Percentiles rank a stretch among this genome's conserved stretches.
Evolutionary conservation across 495 filamentous ascomycete genomes (phyloP).

Genomic region (Trichoderma reesei): DNA sequence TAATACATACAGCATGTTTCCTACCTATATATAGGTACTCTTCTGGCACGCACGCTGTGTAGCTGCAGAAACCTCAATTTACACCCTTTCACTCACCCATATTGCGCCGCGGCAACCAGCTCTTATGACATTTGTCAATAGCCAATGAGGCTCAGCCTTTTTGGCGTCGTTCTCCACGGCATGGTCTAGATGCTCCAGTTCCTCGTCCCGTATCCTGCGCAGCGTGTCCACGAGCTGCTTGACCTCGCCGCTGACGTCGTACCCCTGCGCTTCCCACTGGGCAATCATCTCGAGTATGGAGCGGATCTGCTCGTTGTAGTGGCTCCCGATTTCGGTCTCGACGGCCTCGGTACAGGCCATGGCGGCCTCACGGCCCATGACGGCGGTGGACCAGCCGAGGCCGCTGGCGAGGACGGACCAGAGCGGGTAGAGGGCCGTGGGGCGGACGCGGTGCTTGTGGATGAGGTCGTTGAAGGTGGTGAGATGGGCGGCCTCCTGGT

Average conservation of each 20-base stretch:
- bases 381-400: slow-evolving; percentile 78
- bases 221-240: slow-evolving; percentile 62
- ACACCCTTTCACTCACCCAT: slow-evolving; percentile 82
- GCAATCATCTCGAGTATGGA: slow-evolving; percentile 70
- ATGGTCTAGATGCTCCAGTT: slow-evolving; percentile 93
- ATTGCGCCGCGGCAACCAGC: slow-evolving; percentile 85
- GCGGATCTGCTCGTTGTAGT: slow-evolving; percentile 90
- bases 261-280: slow-evolving; percentile 52
- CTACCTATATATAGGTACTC: background rate
- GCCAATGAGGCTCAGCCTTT: slow-evolving; percentile 75
- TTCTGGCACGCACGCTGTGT: background rate
- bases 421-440: slow-evolving; percentile 86
- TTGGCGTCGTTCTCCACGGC: slow-evolving; percentile 87
- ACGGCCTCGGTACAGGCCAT: slow-evolving; percentile 99
- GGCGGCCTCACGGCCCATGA: slow-evolving; percentile 87
- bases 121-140: slow-evolving; percentile 80
- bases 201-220: slow-evolving; percentile 84
- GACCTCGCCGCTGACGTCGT: slow-evolving; percentile 72
- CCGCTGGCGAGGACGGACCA: slow-evolving; percentile 80
- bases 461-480: slow-evolving; percentile 74
- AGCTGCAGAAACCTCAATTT: slow-evolving; percentile 11
- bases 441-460: slow-evolving; percentile 80
- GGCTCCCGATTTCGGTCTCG: slow-evolving; percentile 92
- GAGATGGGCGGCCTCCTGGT: slow-evolving; percentile 86
- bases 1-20: background rate